Conservation (phyloP, 2,329 filamentous ascomycete species). For the Penicillium concentricum region DNA sequence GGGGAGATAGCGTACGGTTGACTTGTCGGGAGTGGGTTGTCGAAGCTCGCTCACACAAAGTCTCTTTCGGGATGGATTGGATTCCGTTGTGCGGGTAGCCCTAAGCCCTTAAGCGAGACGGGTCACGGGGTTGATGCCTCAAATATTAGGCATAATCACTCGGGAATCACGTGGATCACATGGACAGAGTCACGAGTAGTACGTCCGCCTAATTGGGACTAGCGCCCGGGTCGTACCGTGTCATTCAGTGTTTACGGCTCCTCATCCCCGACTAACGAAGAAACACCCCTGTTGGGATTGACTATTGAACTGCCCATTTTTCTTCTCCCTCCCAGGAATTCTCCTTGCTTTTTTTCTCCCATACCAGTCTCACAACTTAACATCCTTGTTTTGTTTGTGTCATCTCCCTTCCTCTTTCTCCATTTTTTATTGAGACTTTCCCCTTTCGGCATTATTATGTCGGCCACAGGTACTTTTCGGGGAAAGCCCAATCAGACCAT, state of each 20-base stretch:
- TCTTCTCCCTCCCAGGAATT: slow-evolving; percentile 15
- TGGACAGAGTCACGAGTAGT: slow-evolving; percentile 14
- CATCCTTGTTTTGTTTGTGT: slow-evolving; percentile 17
- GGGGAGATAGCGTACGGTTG: slow-evolving; percentile 37
- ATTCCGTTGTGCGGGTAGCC: slow-evolving; percentile 41
- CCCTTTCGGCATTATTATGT: slow-evolving; percentile 49
- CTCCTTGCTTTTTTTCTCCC: slow-evolving; percentile 9
- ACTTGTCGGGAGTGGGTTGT: slow-evolving; percentile 42
- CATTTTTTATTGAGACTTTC: slow-evolving; percentile 17
- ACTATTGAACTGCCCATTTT: slow-evolving; percentile 26
- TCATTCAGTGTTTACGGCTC: slow-evolving; percentile 21
- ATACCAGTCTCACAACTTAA: slow-evolving; percentile 16
- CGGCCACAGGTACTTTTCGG: slow-evolving; percentile 59
- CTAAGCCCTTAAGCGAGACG: slow-evolving; percentile 42
- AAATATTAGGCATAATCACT: not conserved
- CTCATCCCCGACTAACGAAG: slow-evolving; percentile 8
- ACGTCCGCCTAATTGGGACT: slow-evolving; percentile 9
- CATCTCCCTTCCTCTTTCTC: slow-evolving; percentile 10
- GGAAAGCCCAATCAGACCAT: slow-evolving; percentile 57
- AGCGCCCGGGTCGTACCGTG: slow-evolving; percentile 24
- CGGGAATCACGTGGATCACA: slow-evolving; percentile 4
- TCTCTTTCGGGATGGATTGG: slow-evolving; percentile 34
- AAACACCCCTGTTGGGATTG: slow-evolving; percentile 29
- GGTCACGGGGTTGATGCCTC: slow-evolving; percentile 23
- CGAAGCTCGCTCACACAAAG: slow-evolving; percentile 37